Evolutionary conservation across 352 stramenopile species (phyloP), one percentile per base, ranked within the genome.

Genomic region (Thalassiosira hispida): DNA sequence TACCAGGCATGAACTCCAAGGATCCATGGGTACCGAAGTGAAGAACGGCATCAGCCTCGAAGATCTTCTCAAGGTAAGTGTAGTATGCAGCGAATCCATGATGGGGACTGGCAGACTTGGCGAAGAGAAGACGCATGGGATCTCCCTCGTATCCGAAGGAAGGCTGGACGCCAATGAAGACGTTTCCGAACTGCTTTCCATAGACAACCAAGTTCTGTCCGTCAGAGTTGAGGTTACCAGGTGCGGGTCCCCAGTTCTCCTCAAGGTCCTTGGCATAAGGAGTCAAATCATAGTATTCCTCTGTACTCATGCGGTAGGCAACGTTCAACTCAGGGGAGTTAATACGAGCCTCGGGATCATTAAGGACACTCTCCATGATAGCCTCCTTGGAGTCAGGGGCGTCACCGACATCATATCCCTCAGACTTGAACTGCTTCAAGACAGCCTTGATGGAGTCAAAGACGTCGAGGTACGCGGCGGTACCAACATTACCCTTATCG

Each of bases 1-100:
- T 96, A 84, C 93, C 93, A 77, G 93, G 93, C 92, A 96, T 96
- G 84, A 96, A 96, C 73, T 96, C 93, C 18, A 96, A 80, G 75
- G 81, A 93, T 70, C 92, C 93, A 78, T 96, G 93, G 8, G 93
- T 96, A 71, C 93, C 93, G 56, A 96, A 96, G 84, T 96, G 93
- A 27, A 96, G 82, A 11, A 96, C 93, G 8, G 92, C 93, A 81
- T 96, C 92, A 38, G 93, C 92, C 53, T 93, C 77, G 77, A 96
- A 96, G 56, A 96, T 91, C 76, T 95, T 95, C 81, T 96, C 92
- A 14, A 96, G 80, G 76, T 94, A 96, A 1, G 93, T 96, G 85
- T 96, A 96, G 90, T 96, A 96, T 11, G 93, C 93, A 47, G 93
- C 93, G 70, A 96, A 96, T 46, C 93, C 93, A 71, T 96, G 93